Percentiles rank a stretch among this genome's conserved stretches.
Evolutionary conservation across 768 basidiomycete species (phyloP).

Genomic region (Lentinula detonsa): DNA sequence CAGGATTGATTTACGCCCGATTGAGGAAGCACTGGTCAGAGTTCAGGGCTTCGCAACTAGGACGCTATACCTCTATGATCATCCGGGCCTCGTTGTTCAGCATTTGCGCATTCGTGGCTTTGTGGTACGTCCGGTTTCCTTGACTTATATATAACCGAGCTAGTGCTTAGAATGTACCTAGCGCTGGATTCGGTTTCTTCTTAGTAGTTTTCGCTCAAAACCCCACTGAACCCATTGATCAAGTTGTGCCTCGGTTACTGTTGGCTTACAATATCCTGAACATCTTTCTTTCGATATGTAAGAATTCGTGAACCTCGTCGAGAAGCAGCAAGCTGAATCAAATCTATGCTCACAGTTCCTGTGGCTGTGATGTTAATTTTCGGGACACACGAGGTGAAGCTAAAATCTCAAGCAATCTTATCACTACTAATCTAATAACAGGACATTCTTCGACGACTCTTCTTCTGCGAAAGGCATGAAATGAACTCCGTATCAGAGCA

Average conservation of each 20-base stretch:
- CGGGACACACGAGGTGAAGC: not conserved
- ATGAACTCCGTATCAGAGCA: not conserved
- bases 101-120: not conserved
- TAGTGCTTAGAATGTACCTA: not conserved
- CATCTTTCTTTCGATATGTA: not conserved
- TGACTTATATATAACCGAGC: not conserved
- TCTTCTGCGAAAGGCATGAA: not conserved
- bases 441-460: not conserved
- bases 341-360: not conserved
- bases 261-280: not conserved
- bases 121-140: not conserved
- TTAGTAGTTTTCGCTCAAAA: not conserved
- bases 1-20: not conserved
- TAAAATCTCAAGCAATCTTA: not conserved
- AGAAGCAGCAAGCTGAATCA: not conserved
- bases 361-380: not conserved
- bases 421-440: not conserved
- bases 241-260: not conserved
- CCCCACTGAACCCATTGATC: not conserved
- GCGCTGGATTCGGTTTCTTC: not conserved
- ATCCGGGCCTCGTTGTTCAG: not conserved
- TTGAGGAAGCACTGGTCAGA: constrained; percentile 1
- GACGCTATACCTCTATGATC: not conserved
- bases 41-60: not conserved
- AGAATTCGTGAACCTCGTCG: not conserved